Conservation (phyloP, 1,284 basidiomycete genomes). For the Ceratobasidium sp. region DNA sequence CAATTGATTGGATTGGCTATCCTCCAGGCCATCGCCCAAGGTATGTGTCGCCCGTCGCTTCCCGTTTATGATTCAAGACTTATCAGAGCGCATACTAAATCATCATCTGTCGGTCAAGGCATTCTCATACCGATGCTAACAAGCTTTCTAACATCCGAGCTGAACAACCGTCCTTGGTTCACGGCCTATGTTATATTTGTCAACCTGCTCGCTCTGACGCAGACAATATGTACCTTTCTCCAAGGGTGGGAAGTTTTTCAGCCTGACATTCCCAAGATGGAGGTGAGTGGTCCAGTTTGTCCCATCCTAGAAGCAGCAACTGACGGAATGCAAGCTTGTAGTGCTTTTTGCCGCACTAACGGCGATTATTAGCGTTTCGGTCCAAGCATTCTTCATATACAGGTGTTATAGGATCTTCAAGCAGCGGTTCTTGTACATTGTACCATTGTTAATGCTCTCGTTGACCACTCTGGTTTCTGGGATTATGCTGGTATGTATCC, state of each 20-base stretch:
- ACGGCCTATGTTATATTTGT: slow-evolving; percentile 3
- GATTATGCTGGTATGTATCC: background rate
- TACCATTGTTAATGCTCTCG: background rate
- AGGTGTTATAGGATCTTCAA: slow-evolving; percentile 14
- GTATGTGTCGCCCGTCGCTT: no score
- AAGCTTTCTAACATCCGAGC: background rate
- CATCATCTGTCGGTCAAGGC: no score
- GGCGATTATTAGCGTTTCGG: background rate
- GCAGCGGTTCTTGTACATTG: background rate
- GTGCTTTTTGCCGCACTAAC: background rate
- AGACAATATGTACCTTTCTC: background rate
- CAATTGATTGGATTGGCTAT: background rate
- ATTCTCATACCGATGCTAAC: background rate
- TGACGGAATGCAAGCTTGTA: background rate
- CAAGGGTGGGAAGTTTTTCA: background rate
- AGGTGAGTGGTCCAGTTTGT: no score
- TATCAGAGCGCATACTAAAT: no score
- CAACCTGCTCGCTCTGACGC: background rate
- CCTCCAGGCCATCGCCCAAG: background rate
- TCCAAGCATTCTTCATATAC: slow-evolving; percentile 9
- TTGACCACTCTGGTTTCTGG: background rate
- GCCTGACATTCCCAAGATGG: background rate
- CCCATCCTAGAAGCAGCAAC: background rate
- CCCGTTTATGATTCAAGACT: no score
- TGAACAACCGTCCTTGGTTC: background rate